Percentiles rank a stretch among this genome's conserved stretches.
These are phyloP conservation scores for Mycena vulgaris DNA, from an alignment of 768 basidiomycete species.

Conservation along the genomic window DNA sequence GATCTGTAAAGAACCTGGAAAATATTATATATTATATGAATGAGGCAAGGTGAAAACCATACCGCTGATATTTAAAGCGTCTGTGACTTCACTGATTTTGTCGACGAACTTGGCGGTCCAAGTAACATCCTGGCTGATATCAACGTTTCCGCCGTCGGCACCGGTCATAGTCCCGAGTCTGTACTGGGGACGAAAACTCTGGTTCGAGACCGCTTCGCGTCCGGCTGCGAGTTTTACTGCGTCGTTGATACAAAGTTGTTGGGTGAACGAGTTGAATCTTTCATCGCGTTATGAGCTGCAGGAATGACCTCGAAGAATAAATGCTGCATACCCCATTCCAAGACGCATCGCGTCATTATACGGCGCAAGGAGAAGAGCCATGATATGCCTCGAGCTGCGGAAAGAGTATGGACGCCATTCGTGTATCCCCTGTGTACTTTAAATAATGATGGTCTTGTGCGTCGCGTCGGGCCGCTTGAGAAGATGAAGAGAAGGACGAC, in stretches of 20 bases:
- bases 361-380: conserved; percentile 21
- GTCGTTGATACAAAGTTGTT: conserved; percentile 18
- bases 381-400: too few relatives aligned
- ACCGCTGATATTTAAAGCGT: conserved; percentile 15
- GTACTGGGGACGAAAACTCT: conserved; percentile 8
- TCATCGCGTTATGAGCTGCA: neutral
- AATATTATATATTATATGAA: neutral
- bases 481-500: too few relatives aligned
- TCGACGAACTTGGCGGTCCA: conserved; percentile 28
- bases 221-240: conserved; percentile 12
- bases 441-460: too few relatives aligned
- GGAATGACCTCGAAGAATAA: neutral
- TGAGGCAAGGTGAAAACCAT: neutral
- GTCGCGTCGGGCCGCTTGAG: too few relatives aligned
- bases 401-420: too few relatives aligned
- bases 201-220: neutral
- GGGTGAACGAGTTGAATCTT: conserved; percentile 28
- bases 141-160: neutral
- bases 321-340: conserved; percentile 18
- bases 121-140: conserved; percentile 12
- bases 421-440: too few relatives aligned
- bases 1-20: neutral
- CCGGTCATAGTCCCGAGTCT: neutral
- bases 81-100: conserved; percentile 5
- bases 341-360: conserved; percentile 24